Conservation (phyloP, 352 stramenopile genomes). For the Globisporangium iwayamae region DNA sequence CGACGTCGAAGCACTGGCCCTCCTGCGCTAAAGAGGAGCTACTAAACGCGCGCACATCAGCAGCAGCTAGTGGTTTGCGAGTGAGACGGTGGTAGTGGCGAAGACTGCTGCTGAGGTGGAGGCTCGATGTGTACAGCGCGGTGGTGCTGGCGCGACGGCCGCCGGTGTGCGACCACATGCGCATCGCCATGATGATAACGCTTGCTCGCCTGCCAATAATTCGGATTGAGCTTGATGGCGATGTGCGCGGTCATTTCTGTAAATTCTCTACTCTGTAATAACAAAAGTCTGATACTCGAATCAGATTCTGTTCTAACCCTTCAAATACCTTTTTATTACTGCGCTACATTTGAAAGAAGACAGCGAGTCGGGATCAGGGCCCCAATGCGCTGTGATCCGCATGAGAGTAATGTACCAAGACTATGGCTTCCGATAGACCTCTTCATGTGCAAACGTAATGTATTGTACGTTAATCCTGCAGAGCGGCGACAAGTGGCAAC, state of each 20-base stretch:
- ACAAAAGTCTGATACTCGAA: no score
- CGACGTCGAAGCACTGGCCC: slow-evolving; percentile 33
- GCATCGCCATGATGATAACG: slow-evolving; percentile 5
- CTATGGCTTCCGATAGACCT: no score
- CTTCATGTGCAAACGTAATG: neutral
- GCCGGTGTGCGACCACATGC: slow-evolving; percentile 6
- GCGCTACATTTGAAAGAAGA: no score
- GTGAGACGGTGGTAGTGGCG: neutral
- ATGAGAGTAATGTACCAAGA: neutral
- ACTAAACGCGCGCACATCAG: neutral
- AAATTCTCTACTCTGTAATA: no score
- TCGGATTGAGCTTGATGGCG: no score
- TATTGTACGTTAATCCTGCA: neutral
- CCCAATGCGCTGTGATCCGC: no score
- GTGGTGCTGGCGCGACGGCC: neutral
- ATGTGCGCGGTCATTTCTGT: no score
- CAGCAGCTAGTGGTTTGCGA: no score
- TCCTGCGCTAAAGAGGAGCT: neutral
- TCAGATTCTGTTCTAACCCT: no score
- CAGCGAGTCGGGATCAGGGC: no score
- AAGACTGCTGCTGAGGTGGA: neutral
- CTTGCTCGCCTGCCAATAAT: no score
- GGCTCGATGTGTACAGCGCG: neutral
- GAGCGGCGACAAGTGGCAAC: neutral
- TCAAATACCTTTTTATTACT: no score